These are phyloP conservation scores for Capsicum rhomboideum DNA, from an alignment of 257 asterid genomes.

Conservation along the genomic window DNA sequence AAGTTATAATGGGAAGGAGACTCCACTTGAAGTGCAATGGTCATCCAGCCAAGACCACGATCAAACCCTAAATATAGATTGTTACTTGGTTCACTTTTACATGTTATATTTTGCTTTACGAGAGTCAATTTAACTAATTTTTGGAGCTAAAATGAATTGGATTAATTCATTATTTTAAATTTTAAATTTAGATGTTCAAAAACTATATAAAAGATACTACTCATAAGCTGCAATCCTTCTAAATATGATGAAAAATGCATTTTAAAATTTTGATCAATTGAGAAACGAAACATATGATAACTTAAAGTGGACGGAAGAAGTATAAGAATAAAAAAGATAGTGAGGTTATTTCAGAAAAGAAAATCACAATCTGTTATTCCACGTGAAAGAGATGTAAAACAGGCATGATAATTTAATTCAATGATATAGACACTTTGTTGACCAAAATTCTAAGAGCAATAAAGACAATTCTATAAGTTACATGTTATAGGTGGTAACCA, in stretches of 20 bases:
- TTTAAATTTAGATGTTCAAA: no score
- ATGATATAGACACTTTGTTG: not conserved
- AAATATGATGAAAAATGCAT: not conserved
- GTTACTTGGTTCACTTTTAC: not conserved
- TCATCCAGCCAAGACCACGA: not conserved
- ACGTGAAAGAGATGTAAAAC: constrained; percentile 1
- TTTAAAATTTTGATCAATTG: not conserved
- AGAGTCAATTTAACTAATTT: not conserved
- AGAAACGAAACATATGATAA: not conserved
- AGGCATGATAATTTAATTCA: not conserved
- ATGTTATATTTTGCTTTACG: accelerated
- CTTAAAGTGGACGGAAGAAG: no score
- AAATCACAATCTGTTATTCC: not conserved
- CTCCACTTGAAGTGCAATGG: not conserved
- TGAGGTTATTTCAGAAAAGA: not conserved
- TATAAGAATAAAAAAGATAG: not conserved
- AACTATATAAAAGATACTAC: not conserved
- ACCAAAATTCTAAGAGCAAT: not conserved
- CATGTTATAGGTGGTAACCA: not conserved
- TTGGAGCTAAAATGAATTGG: not conserved
- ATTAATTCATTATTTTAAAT: no score
- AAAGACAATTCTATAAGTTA: not conserved
- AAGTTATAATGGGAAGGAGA: not conserved
- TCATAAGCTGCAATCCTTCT: no score
- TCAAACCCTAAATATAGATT: not conserved